These are phyloP conservation scores for Eremomyces bilateralis DNA, from an alignment of 495 filamentous ascomycete genomes.

Conservation along the genomic window DNA sequence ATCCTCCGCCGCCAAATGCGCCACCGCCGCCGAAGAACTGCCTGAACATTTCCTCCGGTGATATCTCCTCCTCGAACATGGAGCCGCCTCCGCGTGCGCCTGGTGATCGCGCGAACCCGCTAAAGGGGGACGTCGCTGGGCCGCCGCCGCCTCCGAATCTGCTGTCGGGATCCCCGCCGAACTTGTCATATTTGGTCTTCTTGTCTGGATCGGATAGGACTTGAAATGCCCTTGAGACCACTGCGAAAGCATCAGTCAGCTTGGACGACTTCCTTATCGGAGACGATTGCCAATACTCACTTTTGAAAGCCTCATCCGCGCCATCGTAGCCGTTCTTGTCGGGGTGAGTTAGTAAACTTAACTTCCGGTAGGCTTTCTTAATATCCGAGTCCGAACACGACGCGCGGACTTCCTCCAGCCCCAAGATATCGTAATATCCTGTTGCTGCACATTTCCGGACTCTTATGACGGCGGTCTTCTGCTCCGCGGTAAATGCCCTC, in stretches of 20 bases:
- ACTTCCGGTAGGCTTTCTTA: slow-evolving; percentile 88
- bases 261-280: neutral
- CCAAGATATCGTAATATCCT: slow-evolving; percentile 80
- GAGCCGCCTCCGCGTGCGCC: slow-evolving; percentile 22
- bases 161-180: slow-evolving; percentile 78
- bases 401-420: slow-evolving; percentile 33
- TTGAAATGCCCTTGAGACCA: slow-evolving; percentile 85
- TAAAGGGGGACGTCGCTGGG: slow-evolving; percentile 37
- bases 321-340: slow-evolving; percentile 97
- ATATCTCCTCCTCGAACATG: slow-evolving; percentile 78
- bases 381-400: slow-evolving; percentile 58
- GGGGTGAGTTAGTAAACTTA: slow-evolving; percentile 74
- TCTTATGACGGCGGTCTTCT: slow-evolving; percentile 71
- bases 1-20: slow-evolving; percentile 38
- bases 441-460: slow-evolving; percentile 67
- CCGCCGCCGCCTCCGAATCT: slow-evolving; percentile 43
- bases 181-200: slow-evolving; percentile 64
- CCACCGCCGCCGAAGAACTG: slow-evolving; percentile 72
- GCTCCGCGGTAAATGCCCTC: slow-evolving; percentile 69
- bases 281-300: slow-evolving; percentile 23
- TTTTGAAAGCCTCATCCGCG: slow-evolving; percentile 92
- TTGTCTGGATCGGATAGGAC: slow-evolving; percentile 87
- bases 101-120: slow-evolving; percentile 38
- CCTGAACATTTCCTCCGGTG: slow-evolving; percentile 88
- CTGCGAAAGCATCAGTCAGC: slow-evolving; percentile 18